These are phyloP conservation scores for Centrapalus pauciflorus DNA, from an alignment of 129 eudicot genomes.

Conservation along the genomic window DNA sequence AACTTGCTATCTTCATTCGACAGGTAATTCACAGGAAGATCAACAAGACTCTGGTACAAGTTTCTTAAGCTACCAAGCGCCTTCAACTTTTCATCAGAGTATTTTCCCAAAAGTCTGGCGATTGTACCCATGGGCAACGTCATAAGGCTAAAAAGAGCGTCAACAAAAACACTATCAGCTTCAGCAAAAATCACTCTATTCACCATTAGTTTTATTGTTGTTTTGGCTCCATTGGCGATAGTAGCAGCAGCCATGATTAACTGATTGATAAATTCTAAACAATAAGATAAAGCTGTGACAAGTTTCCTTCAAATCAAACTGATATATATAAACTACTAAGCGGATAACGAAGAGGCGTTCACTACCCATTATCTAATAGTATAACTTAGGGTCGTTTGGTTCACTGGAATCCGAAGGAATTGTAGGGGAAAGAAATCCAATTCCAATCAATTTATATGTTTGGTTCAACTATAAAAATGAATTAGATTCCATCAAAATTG, in stretches of 20 bases:
- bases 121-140: constrained; percentile 45
- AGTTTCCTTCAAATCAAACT: too few relatives aligned
- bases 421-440: too few relatives aligned
- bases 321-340: too few relatives aligned
- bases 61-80: constrained; percentile 23
- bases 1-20: background rate
- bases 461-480: too few relatives aligned
- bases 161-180: constrained; percentile 27
- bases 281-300: background rate
- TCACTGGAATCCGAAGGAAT: too few relatives aligned
- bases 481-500: too few relatives aligned
- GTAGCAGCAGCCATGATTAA: background rate
- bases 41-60: background rate
- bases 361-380: too few relatives aligned
- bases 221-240: background rate
- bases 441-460: too few relatives aligned
- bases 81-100: background rate
- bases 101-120: constrained; percentile 8
- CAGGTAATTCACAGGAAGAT: background rate
- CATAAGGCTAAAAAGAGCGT: constrained; percentile 33
- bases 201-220: constrained; percentile 10
- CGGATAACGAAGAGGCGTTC: too few relatives aligned
- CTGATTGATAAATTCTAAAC: background rate
- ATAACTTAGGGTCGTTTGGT: too few relatives aligned
- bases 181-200: constrained; percentile 24